Evolutionary conservation across 1,284 basidiomycete species (phyloP).

Genomic region (Ustanciosporium gigantosporum): DNA sequence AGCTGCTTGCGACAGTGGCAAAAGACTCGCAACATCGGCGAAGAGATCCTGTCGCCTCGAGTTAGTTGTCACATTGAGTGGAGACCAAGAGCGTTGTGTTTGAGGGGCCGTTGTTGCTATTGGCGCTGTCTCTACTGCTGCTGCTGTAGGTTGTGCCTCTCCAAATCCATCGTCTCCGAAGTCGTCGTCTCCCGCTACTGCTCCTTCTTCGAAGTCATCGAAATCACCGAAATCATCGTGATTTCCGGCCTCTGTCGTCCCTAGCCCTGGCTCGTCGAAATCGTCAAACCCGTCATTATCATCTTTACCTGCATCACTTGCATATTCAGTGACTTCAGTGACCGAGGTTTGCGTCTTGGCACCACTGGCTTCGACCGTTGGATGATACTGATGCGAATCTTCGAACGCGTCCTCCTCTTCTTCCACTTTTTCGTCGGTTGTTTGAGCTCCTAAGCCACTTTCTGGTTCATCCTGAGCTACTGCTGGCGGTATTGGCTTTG

Average conservation of each 20-base stretch:
- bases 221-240: conserved; percentile 42
- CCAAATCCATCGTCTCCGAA: conserved; percentile 11
- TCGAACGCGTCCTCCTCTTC: conserved; percentile 22
- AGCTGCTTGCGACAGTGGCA: conserved; percentile 23
- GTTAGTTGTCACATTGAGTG: conserved; percentile 15
- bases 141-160: neutral
- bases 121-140: neutral
- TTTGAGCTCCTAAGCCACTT: too few species aligned
- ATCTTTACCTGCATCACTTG: neutral
- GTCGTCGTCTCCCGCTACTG: conserved; percentile 12
- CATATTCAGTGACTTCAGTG: too few species aligned
- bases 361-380: too few species aligned
- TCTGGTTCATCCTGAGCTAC: too few species aligned
- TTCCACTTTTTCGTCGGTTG: neutral
- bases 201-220: conserved; percentile 37
- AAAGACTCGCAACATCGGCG: conserved; percentile 5
- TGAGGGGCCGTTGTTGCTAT: conserved; percentile 2
- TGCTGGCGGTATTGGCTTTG: too few species aligned
- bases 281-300: conserved; percentile 15
- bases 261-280: conserved; percentile 19
- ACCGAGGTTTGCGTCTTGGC: too few species aligned
- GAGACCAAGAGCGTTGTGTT: conserved; percentile 5
- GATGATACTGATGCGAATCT: neutral
- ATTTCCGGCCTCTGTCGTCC: conserved; percentile 2
- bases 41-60: conserved; percentile 18